Evolutionary conservation across 352 stramenopile genomes (phyloP).

Genomic region (Thraustochytrium sp.): DNA sequence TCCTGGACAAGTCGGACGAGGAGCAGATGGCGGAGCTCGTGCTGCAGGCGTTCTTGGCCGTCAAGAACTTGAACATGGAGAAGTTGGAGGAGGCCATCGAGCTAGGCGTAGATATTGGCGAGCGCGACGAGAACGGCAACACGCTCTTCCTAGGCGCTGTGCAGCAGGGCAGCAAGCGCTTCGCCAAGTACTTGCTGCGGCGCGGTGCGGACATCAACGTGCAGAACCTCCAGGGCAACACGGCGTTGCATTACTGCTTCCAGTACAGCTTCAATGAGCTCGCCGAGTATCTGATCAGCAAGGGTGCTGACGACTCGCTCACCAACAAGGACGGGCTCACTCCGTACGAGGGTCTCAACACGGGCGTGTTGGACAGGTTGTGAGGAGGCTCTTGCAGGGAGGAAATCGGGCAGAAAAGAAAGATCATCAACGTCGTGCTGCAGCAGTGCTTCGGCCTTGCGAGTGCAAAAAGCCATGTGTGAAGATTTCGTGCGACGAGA

Average conservation of each 20-base stretch:
- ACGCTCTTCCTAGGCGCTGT: constrained; percentile 87
- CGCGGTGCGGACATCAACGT: constrained; percentile 84
- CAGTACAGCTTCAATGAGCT: constrained; percentile 83
- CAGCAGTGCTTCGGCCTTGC: no score
- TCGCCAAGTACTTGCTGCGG: constrained; percentile 87
- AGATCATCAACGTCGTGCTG: background rate
- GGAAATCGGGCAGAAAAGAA: background rate
- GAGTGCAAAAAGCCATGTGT: no score
- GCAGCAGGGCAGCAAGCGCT: constrained; percentile 88
- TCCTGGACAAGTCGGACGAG: constrained; percentile 28
- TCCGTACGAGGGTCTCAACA: constrained; percentile 72
- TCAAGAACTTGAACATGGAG: constrained; percentile 57
- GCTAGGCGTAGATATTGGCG: constrained; percentile 73
- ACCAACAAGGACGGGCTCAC: constrained; percentile 81
- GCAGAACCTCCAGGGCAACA: constrained; percentile 90
- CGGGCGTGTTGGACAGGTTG: background rate
- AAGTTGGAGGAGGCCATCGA: constrained; percentile 78
- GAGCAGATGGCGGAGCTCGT: constrained; percentile 39
- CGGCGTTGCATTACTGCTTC: constrained; percentile 87
- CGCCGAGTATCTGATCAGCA: constrained; percentile 84
- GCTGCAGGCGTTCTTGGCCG: constrained; percentile 52
- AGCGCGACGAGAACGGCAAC: constrained; percentile 85
- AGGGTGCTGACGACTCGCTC: constrained; percentile 84
- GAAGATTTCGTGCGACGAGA: no score
- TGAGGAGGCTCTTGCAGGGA: background rate